Evolutionary conservation across 1,284 basidiomycete species (phyloP), one percentile per base, ranked within the genome.

Genomic region (Ustilago crameri): DNA sequence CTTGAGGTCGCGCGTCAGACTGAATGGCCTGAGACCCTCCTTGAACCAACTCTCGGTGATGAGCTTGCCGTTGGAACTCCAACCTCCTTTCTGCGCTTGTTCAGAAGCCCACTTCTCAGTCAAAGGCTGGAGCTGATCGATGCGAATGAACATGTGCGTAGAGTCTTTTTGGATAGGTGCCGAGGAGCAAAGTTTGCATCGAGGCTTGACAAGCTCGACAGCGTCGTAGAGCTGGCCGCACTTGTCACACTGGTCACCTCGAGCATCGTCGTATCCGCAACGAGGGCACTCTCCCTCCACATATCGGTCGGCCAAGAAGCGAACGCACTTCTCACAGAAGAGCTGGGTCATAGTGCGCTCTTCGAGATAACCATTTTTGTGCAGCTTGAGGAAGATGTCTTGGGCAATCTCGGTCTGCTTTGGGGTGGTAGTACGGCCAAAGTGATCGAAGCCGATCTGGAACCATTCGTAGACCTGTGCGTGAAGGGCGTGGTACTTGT

Each of bases 211-310:
- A 64, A 99, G 89, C 79, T 97, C 94, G 63, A 95, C 89, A 64
- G 96, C 95, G 34, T 87, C 86, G 52, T 96, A 88, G 9, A 95
- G 96, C 70, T 93, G 89, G 41, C 91, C 90, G 82, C 96, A 99
- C 63, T 90, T 88, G 84, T 99, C 96, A 85, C 96, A 99, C 87
- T 99, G 96, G 84, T 99, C 96, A 10, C 96, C 96, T 45, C 96
- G 91, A 37, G 95, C 96, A 75, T 98, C 95, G 48, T 82, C 79
- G 64, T 83, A 83, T 37, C 68, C 69, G 45, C 81, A 83, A 45
- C 76, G 76, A n/a, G 81, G 81, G 63, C 81, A 83, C 35, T 61
- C 64, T 22, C 81, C 81, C 49, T 82, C 78, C 10, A 83, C 81
- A 62, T 82, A 83, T 51, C 81, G 79, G 54, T 83, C 81, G 17